Conservation (phyloP, 2,329 filamentous ascomycete species). For the Xylariaceae sp. region DNA sequence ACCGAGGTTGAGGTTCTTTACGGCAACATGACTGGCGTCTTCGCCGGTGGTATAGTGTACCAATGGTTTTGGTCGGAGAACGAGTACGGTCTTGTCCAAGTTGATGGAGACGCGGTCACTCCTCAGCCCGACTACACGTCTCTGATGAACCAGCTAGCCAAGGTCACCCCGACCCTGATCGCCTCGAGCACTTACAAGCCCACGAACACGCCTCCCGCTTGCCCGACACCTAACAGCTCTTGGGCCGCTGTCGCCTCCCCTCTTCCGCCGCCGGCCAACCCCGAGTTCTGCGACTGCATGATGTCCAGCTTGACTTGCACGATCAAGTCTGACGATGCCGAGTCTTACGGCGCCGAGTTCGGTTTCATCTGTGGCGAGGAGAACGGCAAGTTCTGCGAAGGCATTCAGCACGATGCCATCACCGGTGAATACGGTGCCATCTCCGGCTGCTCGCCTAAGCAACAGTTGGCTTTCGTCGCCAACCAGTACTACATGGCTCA, state of each 20-base stretch:
- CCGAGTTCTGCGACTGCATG: conserved; percentile 82
- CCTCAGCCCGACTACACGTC: conserved; percentile 70
- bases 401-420: conserved; percentile 62
- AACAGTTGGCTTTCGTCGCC: conserved; percentile 69
- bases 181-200: conserved; percentile 64
- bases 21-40: conserved; percentile 75
- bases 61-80: conserved; percentile 95
- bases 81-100: conserved; percentile 73
- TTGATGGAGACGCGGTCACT: conserved; percentile 54
- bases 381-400: conserved; percentile 51
- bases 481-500: conserved; percentile 60
- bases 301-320: conserved; percentile 65
- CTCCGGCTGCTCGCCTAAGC: conserved; percentile 65
- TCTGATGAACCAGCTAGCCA: conserved; percentile 64
- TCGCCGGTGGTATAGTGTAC: conserved; percentile 97
- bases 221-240: conserved; percentile 58
- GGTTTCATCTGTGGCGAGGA: conserved; percentile 61
- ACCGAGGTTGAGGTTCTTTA: conserved; percentile 81
- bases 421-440: conserved; percentile 69
- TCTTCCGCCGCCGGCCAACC: conserved; percentile 79
- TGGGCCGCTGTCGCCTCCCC: conserved; percentile 64
- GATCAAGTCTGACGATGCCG: conserved; percentile 49
- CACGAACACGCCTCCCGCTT: conserved; percentile 64
- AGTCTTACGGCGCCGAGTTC: conserved; percentile 66
- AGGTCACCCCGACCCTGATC: conserved; percentile 61